Evolutionary conservation across 345 rosid species (phyloP), one percentile per base, ranked within the genome.

Genomic region (Syzygium grande): DNA sequence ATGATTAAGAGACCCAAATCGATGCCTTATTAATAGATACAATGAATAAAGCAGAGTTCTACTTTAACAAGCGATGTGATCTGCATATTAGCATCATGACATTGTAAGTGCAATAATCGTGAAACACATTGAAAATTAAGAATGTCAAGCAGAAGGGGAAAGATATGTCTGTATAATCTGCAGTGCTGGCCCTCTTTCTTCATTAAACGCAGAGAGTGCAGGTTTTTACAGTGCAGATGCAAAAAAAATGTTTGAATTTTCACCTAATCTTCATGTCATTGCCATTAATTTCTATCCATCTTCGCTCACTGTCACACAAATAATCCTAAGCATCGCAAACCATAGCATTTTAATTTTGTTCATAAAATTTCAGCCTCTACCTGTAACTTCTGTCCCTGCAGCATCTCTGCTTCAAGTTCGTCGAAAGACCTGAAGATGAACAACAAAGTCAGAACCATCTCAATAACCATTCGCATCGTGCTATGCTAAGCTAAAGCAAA

Each of bases 331-430:
- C 59, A 13, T 52, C 13, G 65, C 52, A 22, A 43, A 85, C 41
- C 59, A 34, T 38, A 22, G 54, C 43, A 27, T 11, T 73, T 34
- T 73, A 11, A 23, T 16, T 52, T 43, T 25, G 58, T 43, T 63
- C 83, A 19, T 73, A 10, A 19, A 5, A 73, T 38, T 73, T 88
- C 49, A 11, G 83, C 56, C 2, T 52, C 56, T 93, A 98, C 99
- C 98, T 96, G 99, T 87, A 98, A 92, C 88, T 96, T 98, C 88
- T 98, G 99, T 65, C 99, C 99, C 89, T 95, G 94, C 90, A 98
- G 88, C 95, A 98, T 94, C 93, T 96, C 98, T 63, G 96, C 98
- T 90, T 98, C 99, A 85, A 96, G 98, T 89, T 96, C 99, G 88
- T 98, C 98, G 46, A 98, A 98, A n/a, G 97, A 94, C 92, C 99